A percentile compares a stretch with the other conserved stretches of the same genome.
Evolutionary conservation across 495 filamentous ascomycete genomes (phyloP).

Genomic region (Tirmania nivea): DNA sequence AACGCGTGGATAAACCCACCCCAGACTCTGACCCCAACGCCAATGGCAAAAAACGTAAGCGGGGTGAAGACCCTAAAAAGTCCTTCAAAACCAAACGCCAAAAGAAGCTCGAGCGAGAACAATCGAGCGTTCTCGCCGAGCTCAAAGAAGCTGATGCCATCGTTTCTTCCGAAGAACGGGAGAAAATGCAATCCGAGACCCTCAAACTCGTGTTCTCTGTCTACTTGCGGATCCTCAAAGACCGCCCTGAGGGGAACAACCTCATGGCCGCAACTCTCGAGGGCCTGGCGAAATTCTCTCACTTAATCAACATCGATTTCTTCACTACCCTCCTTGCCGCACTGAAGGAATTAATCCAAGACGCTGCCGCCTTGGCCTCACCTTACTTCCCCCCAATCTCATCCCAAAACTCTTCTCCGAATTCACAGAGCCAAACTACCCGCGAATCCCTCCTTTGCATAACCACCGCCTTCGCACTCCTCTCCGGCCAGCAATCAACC

Average conservation of each 20-base stretch:
- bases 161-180: slow-evolving; percentile 76
- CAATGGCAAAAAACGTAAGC: slow-evolving; percentile 13
- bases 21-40: slow-evolving; percentile 20
- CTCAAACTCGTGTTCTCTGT: slow-evolving; percentile 85
- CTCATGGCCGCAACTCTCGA: slow-evolving; percentile 90
- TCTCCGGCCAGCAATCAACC: slow-evolving; percentile 74
- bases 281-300: slow-evolving; percentile 71
- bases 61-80: slow-evolving; percentile 19
- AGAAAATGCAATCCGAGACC: slow-evolving; percentile 80
- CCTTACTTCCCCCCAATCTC: background rate
- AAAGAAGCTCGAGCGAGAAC: slow-evolving; percentile 56
- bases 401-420: background rate
- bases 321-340: slow-evolving; percentile 91
- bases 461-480: slow-evolving; percentile 79
- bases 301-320: slow-evolving; percentile 94
- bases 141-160: slow-evolving; percentile 79
- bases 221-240: slow-evolving; percentile 86
- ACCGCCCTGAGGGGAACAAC: slow-evolving; percentile 33
- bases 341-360: slow-evolving; percentile 67
- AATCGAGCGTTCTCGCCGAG: slow-evolving; percentile 72
- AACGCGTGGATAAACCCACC: slow-evolving; percentile 33
- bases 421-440: slow-evolving; percentile 34
- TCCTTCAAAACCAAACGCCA: slow-evolving; percentile 55
- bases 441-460: slow-evolving; percentile 85
- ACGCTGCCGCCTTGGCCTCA: slow-evolving; percentile 29